Evolutionary conservation across 495 filamentous ascomycete genomes (phyloP), one percentile per base, ranked within the genome.

Genomic region (Aspergillus steynii): DNA sequence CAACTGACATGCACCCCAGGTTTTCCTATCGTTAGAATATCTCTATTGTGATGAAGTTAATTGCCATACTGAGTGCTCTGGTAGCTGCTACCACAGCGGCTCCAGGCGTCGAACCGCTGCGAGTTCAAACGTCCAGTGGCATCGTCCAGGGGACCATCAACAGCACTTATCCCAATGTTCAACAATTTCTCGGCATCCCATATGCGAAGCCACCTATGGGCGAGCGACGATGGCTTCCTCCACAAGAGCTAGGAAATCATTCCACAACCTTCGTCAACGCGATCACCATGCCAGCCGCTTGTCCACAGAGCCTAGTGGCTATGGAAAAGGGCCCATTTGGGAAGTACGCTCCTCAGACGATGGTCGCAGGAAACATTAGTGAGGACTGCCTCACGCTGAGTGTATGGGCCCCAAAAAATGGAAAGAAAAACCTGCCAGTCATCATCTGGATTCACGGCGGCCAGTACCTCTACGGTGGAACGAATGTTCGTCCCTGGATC

Each of bases 151-250:
- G 60, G 58, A 60, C 71, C 10, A 5, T 45, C 51, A 60, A 60
- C 50, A 25, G 28, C 2, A 20, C 8, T 3, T 48, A 31, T 37
- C 58, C 58, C 20, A 46, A 20, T 5, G 58, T 60, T 14, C 58
- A 50, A 31, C 29, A 60, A 55, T 60, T 60, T 28, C 58, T 54
- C 61, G 82, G 83, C 1, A 75, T 87, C 15, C 83, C 85, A 1
- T 86, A 79, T 61, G 84, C 85, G 5, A 76, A 83, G 58, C 80
- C 82, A 15, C 83, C 85, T 2, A 68, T 76, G 5, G 80, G 74
- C 5, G 55, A 71, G 27, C 77, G 83, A 29, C 75, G 84, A 8
- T 83, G 86, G 67, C 74, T 77, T 20, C 60, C 74, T 34, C 81
- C 84, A 2, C 76, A 6, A 12, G 5, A 25, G 2, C 42, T 57